Evolutionary conservation across 2,329 filamentous ascomycete species (phyloP).

Genomic region (Akanthomyces muscarius): DNA sequence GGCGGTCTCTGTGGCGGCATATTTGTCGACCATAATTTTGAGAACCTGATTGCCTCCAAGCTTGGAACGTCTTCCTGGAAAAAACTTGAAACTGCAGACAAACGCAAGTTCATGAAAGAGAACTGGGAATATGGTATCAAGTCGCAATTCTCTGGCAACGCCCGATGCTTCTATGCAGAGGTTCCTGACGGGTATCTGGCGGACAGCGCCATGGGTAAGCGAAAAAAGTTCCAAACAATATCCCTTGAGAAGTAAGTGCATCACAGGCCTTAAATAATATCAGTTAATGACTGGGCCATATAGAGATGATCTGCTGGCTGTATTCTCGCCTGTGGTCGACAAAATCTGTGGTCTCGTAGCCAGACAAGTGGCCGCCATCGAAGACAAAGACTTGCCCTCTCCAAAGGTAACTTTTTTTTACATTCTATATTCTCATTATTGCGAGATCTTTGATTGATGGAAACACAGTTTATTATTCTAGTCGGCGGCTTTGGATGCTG

Average conservation of each 20-base stretch:
- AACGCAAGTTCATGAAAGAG: slow-evolving; percentile 16
- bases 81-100: not conserved
- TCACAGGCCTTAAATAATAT: too few species aligned
- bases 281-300: too few species aligned
- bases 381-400: not conserved
- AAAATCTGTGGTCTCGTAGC: slow-evolving; percentile 25
- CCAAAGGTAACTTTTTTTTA: not conserved
- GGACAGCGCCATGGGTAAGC: not conserved
- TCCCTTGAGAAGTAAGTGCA: not conserved
- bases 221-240: not conserved
- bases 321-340: slow-evolving; percentile 24
- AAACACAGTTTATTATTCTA: slow-evolving; percentile 33
- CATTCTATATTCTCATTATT: too few species aligned
- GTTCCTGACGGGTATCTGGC: slow-evolving; percentile 20
- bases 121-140: slow-evolving; percentile 29
- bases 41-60: slow-evolving; percentile 25
- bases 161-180: slow-evolving; percentile 19
- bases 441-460: not conserved
- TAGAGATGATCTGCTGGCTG: slow-evolving; percentile 23
- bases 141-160: slow-evolving; percentile 21
- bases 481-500: slow-evolving; percentile 38
- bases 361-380: slow-evolving; percentile 21
- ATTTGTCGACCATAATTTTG: slow-evolving; percentile 39
- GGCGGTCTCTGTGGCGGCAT: slow-evolving; percentile 37
- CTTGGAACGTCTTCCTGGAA: slow-evolving; percentile 17